Percentiles rank a stretch among this genome's conserved stretches.
These are phyloP conservation scores for Camelina laxa DNA, from an alignment of 345 rosid species.

Conservation along the genomic window DNA sequence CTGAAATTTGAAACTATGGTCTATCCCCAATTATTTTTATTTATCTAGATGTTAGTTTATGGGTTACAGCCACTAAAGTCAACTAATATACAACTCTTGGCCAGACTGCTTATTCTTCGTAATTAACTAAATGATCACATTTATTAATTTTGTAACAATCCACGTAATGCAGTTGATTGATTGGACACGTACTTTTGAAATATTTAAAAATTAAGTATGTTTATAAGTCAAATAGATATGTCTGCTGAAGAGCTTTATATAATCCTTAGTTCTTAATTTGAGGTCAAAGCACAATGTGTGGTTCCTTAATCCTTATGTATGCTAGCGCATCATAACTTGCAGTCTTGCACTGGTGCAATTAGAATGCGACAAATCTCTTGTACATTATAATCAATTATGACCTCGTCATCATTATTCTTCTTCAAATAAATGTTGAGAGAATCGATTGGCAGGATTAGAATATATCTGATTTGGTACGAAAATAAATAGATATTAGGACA, in stretches of 20 bases:
- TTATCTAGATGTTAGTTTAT: neutral
- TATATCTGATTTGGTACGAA: conserved; percentile 11
- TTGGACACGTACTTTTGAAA: conserved; percentile 37
- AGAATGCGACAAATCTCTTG: conserved; percentile 1
- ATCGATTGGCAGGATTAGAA: conserved; percentile 8
- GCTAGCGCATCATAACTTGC: conserved; percentile 32
- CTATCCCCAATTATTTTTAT: conserved; percentile 1
- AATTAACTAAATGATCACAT: conserved; percentile 24
- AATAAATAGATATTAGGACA: neutral
- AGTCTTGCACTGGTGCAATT: conserved; percentile 22
- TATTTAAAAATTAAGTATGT: conserved; percentile 15
- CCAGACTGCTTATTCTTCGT: conserved; percentile 37
- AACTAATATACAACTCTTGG: conserved; percentile 36
- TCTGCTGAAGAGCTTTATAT: conserved; percentile 6
- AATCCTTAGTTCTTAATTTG: conserved; percentile 21
- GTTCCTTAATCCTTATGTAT: conserved; percentile 21
- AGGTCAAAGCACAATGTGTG: conserved; percentile 26
- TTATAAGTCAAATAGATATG: conserved; percentile 35
- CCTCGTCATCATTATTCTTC: conserved; percentile 13
- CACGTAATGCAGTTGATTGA: conserved; percentile 28
- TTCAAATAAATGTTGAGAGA: conserved; percentile 15
- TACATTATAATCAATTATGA: neutral
- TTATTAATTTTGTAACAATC: conserved; percentile 28
- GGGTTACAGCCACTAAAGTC: conserved; percentile 36
- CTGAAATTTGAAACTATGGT: neutral